Base-by-base conservation (phyloP, 495 filamentous ascomycete species). In the Acidomyces sp. region DNA sequence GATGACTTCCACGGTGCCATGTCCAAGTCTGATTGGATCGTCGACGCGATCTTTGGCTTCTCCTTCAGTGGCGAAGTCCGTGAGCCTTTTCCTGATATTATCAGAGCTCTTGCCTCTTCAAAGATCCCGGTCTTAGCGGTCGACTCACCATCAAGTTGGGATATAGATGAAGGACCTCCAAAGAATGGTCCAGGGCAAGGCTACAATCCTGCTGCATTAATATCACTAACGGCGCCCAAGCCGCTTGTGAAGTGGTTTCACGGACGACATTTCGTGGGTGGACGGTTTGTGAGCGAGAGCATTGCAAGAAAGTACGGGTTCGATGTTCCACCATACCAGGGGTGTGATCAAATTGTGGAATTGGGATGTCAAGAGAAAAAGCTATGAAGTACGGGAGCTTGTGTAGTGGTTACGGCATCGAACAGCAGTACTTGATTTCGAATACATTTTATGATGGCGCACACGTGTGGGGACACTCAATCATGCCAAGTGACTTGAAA, bases 31-130 rank as follows among this genome's bases (percentile, higher is more conserved):
- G 72, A 92, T 55, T 79, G 93, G 51, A 66, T 97, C 34, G 67
- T 97, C 42, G 90, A 97, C 61, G 85, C 92, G 28, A 83, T 97
- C 54, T 97, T 97, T 55, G 90, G 80, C 28, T 97, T 96, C 68
- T 86, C 80, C 51, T 96, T 96, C 64, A 77, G 77, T n/a, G 87
- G 85, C 9, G 75, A 85, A 35, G 75, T 97, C 24, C 79, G 90
- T 4, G 86, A 92, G 46, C 90, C 90, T 0, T 96, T 96, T 54
- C 75, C 76, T 0, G 63, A 70, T 2, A 78, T 94, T 16, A 86
- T 97, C 51, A 65, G 70, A 24, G 77, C 82, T 12, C 69, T 97
- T 37, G 72, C 79, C 35, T 67, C 73, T 11, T 75, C 80, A n/a
- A 62, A 61, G 11, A 54, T 88, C 15, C 82, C 85, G 0, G 80